phyloP scores from a whole-genome alignment of 345 rosid species.

The Rhodamnia argentea region DNA sequence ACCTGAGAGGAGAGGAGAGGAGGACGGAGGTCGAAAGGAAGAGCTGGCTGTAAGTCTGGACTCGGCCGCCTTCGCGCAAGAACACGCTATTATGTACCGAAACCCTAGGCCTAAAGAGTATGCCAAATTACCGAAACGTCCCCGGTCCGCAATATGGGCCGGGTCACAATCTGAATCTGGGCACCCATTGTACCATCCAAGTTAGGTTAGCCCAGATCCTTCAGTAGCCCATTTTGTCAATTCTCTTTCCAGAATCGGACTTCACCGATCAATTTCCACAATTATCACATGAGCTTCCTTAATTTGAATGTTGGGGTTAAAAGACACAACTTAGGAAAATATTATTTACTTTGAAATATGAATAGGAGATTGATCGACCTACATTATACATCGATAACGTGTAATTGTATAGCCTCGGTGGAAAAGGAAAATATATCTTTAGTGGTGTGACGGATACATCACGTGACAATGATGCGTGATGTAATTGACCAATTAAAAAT shows the following conservation, averaged over 20 bases:
- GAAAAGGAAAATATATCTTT: neutral
- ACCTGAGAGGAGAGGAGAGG: neutral
- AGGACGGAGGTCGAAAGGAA: neutral
- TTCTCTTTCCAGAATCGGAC: neutral
- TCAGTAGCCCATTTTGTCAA: neutral
- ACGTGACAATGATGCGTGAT: neutral
- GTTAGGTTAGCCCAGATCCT: neutral
- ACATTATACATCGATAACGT: too few relatives aligned
- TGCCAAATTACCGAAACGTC: neutral
- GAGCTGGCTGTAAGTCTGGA: neutral
- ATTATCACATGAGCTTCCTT: neutral
- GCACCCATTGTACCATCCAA: neutral
- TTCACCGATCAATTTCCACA: neutral
- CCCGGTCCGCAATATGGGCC: neutral
- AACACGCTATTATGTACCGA: neutral
- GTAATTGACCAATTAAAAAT: neutral
- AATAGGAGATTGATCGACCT: too few relatives aligned
- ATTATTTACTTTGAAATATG: too few relatives aligned
- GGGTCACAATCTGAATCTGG: neutral
- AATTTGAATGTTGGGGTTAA: neutral
- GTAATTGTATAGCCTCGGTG: accelerated
- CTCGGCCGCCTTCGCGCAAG: neutral
- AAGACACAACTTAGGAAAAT: neutral
- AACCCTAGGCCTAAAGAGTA: neutral
- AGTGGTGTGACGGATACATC: neutral